A percentile compares a stretch with the other conserved stretches of the same genome.
Evolutionary conservation across 2,329 filamentous ascomycete species (phyloP).

Genomic region (Aspergillus vadensis): DNA sequence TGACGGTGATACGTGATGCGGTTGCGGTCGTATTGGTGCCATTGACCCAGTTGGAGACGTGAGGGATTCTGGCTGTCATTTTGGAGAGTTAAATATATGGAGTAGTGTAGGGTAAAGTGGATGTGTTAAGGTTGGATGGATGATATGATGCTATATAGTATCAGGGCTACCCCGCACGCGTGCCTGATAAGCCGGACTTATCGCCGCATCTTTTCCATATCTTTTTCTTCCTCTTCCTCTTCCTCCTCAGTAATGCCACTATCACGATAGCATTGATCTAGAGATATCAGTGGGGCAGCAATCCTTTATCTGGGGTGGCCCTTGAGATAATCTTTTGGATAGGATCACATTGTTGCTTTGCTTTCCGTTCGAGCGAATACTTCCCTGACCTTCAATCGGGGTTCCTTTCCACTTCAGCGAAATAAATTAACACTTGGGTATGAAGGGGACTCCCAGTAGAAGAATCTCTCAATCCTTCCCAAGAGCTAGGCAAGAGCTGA

Average conservation of each 20-base stretch:
- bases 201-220: background rate
- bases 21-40: conserved; percentile 25
- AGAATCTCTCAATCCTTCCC: too few relatives aligned
- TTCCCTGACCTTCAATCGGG: background rate
- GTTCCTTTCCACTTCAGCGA: background rate
- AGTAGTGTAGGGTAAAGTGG: too few relatives aligned
- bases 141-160: background rate
- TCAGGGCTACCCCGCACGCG: background rate
- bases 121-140: background rate
- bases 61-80: conserved; percentile 19
- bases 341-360: background rate
- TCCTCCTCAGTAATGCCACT: too few relatives aligned
- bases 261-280: background rate
- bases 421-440: background rate
- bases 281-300: background rate
- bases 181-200: conserved; percentile 6
- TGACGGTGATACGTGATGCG: conserved; percentile 21
- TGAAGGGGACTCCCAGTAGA: background rate
- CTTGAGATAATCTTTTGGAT: background rate
- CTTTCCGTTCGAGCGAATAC: background rate
- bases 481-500: too few relatives aligned
- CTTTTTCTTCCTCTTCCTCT: too few relatives aligned
- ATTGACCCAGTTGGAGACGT: conserved; percentile 36
- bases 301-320: too few relatives aligned
- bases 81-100: background rate